Percentiles rank a stretch among this genome's conserved stretches.
Conservation (phyloP, 768 basidiomycete genomes). For the Naganishia randhawae region DNA sequence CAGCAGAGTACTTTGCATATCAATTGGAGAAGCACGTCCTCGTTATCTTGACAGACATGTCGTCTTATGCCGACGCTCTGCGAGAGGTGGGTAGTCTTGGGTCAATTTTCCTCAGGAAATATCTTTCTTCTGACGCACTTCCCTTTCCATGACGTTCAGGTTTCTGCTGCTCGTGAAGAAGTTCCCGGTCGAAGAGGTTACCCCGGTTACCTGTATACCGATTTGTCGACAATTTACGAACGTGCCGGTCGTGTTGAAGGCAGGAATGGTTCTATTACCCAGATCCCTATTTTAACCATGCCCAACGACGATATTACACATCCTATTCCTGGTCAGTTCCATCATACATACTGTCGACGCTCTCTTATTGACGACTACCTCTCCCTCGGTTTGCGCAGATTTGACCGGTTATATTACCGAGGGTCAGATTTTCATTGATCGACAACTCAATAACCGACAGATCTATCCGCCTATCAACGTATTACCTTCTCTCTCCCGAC, state of each 20-base stretch:
- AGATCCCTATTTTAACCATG: slow-evolving; percentile 99
- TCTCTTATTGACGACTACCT: neutral
- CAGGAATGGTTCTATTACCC: slow-evolving; percentile 97
- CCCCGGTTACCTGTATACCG: slow-evolving; percentile 73
- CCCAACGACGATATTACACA: slow-evolving; percentile 99
- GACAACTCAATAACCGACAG: slow-evolving; percentile 78
- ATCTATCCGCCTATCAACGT: slow-evolving; percentile 99
- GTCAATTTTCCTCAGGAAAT: neutral
- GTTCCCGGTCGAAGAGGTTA: slow-evolving; percentile 99
- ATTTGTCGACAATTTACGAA: slow-evolving; percentile 98
- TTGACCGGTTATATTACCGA: slow-evolving; percentile 99
- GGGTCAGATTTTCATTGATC: slow-evolving; percentile 98
- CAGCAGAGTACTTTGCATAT: slow-evolving; percentile 99
- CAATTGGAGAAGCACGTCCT: slow-evolving; percentile 99
- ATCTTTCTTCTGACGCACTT: slow-evolving; percentile 34
- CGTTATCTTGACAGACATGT: slow-evolving; percentile 99
- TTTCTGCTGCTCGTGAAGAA: slow-evolving; percentile 97
- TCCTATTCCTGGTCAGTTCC: slow-evolving; percentile 67
- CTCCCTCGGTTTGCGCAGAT: slow-evolving; percentile 55
- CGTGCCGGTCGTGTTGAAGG: slow-evolving; percentile 97
- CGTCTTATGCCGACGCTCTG: slow-evolving; percentile 91
- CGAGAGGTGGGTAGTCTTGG: slow-evolving; percentile 62
- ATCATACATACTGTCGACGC: neutral
- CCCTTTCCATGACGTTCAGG: slow-evolving; percentile 56
- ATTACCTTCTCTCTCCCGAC: slow-evolving; percentile 91